Conservation (phyloP, 805 yeast genomes). For the Monosporozyma yasuniensis region DNA sequence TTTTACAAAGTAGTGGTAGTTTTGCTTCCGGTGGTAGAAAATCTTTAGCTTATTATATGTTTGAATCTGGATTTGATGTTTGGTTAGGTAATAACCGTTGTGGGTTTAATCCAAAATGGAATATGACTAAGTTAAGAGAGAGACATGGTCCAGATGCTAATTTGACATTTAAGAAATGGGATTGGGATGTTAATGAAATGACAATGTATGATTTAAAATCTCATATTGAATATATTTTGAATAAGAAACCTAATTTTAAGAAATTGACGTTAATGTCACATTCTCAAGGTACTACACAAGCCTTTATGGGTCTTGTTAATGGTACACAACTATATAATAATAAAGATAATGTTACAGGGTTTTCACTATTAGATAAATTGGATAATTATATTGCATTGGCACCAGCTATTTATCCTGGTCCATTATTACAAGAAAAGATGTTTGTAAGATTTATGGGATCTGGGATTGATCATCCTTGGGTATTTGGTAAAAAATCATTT, state of each 20-base stretch:
- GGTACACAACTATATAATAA: slow-evolving; percentile 26
- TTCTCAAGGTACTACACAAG: slow-evolving; percentile 90
- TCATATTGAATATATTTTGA: slow-evolving; percentile 52
- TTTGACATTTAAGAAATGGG: slow-evolving; percentile 53
- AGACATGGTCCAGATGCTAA: slow-evolving; percentile 7
- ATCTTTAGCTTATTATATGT: slow-evolving; percentile 56
- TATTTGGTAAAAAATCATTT: slow-evolving; percentile 74
- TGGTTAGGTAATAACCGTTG: slow-evolving; percentile 92
- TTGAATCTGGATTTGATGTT: slow-evolving; percentile 61
- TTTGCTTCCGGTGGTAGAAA: slow-evolving; percentile 75
- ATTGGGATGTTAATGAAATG: slow-evolving; percentile 86
- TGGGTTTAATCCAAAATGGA: slow-evolving; percentile 69
- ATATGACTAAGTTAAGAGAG: slow-evolving; percentile 21
- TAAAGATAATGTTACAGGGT: slow-evolving; percentile 5
- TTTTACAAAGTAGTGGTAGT: slow-evolving; percentile 80
- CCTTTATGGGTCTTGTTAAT: slow-evolving; percentile 56
- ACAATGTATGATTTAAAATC: slow-evolving; percentile 71
- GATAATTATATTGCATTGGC: slow-evolving; percentile 70
- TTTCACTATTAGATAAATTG: slow-evolving; percentile 33
- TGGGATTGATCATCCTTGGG: slow-evolving; percentile 38
- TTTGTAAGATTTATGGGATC: slow-evolving; percentile 57
- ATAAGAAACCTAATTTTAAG: slow-evolving; percentile 25
- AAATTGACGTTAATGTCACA: slow-evolving; percentile 67
- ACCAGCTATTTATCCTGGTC: slow-evolving; percentile 89
- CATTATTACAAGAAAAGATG: slow-evolving; percentile 49